Evolutionary conservation across 805 yeast genomes (phyloP).

Genomic region (Ogataea dorogensis): DNA sequence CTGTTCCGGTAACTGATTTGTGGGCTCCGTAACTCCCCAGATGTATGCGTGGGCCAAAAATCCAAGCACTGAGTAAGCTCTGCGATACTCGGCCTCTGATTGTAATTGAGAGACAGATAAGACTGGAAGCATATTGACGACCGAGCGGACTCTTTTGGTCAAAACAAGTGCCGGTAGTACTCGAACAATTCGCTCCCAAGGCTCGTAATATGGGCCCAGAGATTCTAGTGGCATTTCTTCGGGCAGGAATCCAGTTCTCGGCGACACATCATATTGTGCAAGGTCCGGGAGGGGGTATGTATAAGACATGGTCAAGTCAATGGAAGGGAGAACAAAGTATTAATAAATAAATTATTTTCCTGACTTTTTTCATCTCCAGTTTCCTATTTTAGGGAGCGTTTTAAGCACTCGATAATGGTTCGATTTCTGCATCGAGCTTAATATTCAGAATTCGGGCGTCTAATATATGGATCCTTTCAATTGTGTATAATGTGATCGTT

Average conservation of each 20-base stretch:
- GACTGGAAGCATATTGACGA: conserved; percentile 63
- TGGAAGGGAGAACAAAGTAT: not conserved
- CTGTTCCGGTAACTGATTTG: conserved; percentile 61
- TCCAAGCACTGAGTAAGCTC: conserved; percentile 79
- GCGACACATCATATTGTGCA: conserved; percentile 68
- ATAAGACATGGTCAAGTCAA: conserved; percentile 21
- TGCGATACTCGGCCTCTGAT: conserved; percentile 53
- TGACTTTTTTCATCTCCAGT: conserved; percentile 10
- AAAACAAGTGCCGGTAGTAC: conserved; percentile 73
- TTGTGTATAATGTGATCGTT: too few species aligned
- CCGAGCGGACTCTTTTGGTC: conserved; percentile 55
- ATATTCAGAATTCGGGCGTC: too few species aligned
- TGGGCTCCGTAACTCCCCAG: conserved; percentile 73
- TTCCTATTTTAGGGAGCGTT: conserved; percentile 3
- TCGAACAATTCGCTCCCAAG: conserved; percentile 73
- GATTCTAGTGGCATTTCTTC: conserved; percentile 56
- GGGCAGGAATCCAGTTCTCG: conserved; percentile 78
- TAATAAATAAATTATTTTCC: conserved; percentile 4
- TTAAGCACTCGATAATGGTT: not conserved
- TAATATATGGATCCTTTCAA: too few species aligned
- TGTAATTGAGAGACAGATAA: conserved; percentile 48
- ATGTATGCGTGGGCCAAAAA: conserved; percentile 86
- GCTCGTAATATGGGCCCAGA: conserved; percentile 58
- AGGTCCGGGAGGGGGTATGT: conserved; percentile 45
- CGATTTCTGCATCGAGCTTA: conserved; percentile 5